A percentile compares a stretch with the other conserved stretches of the same genome.
Evolutionary conservation across 2,329 filamentous ascomycete genomes (phyloP).

Genomic region (Geosmithia flava): DNA sequence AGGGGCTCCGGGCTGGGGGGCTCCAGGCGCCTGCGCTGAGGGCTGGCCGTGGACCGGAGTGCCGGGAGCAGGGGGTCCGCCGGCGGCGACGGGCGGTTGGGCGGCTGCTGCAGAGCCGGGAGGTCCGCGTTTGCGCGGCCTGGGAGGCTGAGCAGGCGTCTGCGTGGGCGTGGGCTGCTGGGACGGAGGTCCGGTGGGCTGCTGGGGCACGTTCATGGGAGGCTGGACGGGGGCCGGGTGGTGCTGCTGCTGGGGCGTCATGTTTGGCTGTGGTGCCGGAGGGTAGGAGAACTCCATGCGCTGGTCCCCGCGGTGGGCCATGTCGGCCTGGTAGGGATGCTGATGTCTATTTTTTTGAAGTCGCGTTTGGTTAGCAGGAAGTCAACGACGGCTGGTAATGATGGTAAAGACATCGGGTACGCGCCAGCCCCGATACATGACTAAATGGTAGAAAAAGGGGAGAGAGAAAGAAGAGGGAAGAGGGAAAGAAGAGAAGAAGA

Average conservation of each 20-base stretch:
- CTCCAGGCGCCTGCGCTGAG: constrained; percentile 12
- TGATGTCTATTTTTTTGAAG: constrained; percentile 15
- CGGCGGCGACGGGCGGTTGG: constrained; percentile 1
- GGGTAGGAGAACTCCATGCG: constrained; percentile 28
- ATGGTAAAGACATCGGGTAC: background rate
- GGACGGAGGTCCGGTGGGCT: constrained; percentile 15
- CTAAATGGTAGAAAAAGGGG: background rate
- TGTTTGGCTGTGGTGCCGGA: constrained; percentile 19
- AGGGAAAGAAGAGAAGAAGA: background rate
- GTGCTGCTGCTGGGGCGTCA: constrained; percentile 22
- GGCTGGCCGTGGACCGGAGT: constrained; percentile 18
- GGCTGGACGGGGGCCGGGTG: constrained; percentile 26
- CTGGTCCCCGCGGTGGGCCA: constrained; percentile 29
- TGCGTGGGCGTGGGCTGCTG: constrained; percentile 24
- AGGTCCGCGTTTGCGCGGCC: constrained; percentile 28
- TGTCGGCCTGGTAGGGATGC: constrained; percentile 36
- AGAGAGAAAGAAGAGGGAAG: background rate
- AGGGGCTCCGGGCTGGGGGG: background rate
- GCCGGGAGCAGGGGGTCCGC: constrained; percentile 2
- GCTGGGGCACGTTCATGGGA: constrained; percentile 31
- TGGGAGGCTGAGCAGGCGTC: constrained; percentile 21
- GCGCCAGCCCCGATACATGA: background rate
- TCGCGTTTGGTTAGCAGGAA: background rate
- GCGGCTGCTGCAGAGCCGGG: constrained; percentile 16
- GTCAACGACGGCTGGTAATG: background rate